Evolutionary conservation across 495 filamentous ascomycete species (phyloP).

Genomic region (Annulohypoxylon moriforme): DNA sequence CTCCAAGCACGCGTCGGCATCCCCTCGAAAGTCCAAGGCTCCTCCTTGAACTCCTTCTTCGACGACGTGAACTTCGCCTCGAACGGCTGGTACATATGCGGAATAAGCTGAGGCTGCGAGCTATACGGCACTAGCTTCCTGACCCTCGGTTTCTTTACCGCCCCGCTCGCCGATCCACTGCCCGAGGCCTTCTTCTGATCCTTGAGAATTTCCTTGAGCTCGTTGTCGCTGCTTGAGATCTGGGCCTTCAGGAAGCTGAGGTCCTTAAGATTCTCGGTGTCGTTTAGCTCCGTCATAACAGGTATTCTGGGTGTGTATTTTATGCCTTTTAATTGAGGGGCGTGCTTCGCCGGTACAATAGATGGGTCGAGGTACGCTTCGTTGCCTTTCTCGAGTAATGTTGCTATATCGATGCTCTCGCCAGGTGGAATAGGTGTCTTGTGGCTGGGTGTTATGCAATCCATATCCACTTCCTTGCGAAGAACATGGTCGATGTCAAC

Average conservation of each 20-base stretch:
- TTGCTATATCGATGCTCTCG: slow-evolving; percentile 81
- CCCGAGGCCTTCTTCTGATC: slow-evolving; percentile 55
- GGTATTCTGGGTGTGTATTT: slow-evolving; percentile 76
- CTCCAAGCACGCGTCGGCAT: slow-evolving; percentile 28
- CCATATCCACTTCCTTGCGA: slow-evolving; percentile 97
- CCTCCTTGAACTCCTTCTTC: slow-evolving; percentile 8
- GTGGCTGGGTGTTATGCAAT: slow-evolving; percentile 92
- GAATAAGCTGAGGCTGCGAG: slow-evolving; percentile 44
- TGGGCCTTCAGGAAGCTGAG: slow-evolving; percentile 82
- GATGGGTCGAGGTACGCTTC: slow-evolving; percentile 72
- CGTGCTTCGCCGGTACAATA: slow-evolving; percentile 60
- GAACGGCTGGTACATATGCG: slow-evolving; percentile 45
- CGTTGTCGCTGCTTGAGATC: slow-evolving; percentile 78
- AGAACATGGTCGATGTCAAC: slow-evolving; percentile 94
- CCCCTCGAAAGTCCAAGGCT: slow-evolving; percentile 39
- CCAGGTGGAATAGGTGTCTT: slow-evolving; percentile 81
- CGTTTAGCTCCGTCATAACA: slow-evolving; percentile 78
- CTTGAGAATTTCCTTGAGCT: slow-evolving; percentile 78
- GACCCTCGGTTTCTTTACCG: slow-evolving; percentile 26
- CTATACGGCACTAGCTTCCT: slow-evolving; percentile 45
- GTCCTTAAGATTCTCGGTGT: slow-evolving; percentile 47
- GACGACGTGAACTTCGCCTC: slow-evolving; percentile 41
- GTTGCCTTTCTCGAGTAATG: slow-evolving; percentile 76
- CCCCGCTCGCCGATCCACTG: background rate
- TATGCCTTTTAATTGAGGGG: slow-evolving; percentile 67